phyloP scores from a whole-genome alignment of 768 basidiomycete species.

The Rhodocollybia butyracea region DNA sequence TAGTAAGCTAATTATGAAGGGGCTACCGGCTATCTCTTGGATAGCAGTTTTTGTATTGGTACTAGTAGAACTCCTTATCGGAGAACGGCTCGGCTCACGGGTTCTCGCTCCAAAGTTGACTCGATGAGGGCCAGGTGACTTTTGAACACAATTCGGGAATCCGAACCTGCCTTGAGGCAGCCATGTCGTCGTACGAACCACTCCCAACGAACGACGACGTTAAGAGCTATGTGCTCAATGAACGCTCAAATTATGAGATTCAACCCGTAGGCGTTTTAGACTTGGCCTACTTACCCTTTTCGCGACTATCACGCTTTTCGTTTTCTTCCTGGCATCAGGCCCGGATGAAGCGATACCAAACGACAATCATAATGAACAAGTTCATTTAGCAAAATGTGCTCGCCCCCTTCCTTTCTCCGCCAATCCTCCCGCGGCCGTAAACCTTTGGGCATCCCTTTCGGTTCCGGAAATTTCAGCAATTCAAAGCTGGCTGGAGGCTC shows the following conservation, averaged over 20 bases:
- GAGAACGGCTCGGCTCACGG: too few relatives aligned
- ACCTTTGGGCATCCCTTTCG: conserved; percentile 52
- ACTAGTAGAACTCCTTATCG: too few relatives aligned
- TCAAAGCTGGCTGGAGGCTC: conserved; percentile 41
- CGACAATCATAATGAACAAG: neutral
- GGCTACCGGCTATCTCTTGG: too few relatives aligned
- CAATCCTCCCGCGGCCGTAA: conserved; percentile 37
- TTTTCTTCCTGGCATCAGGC: neutral
- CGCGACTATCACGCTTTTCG: neutral
- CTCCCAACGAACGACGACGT: neutral
- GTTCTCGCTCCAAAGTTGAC: too few relatives aligned
- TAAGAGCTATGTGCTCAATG: too few relatives aligned
- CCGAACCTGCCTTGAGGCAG: too few relatives aligned
- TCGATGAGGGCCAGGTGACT: too few relatives aligned
- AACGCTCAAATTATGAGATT: neutral
- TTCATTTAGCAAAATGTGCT: conserved; percentile 29
- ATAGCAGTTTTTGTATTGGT: too few relatives aligned
- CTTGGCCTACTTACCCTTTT: neutral
- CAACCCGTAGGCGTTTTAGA: neutral
- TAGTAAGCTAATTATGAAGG: too few relatives aligned
- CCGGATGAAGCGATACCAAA: neutral
- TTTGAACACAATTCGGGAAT: too few relatives aligned
- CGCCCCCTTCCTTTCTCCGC: conserved; percentile 29
- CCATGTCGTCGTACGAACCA: too few relatives aligned
- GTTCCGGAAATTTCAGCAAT: conserved; percentile 40